phyloP scores from a whole-genome alignment of 176 grass and related monocot genomes.

The Pharus latifolius region DNA sequence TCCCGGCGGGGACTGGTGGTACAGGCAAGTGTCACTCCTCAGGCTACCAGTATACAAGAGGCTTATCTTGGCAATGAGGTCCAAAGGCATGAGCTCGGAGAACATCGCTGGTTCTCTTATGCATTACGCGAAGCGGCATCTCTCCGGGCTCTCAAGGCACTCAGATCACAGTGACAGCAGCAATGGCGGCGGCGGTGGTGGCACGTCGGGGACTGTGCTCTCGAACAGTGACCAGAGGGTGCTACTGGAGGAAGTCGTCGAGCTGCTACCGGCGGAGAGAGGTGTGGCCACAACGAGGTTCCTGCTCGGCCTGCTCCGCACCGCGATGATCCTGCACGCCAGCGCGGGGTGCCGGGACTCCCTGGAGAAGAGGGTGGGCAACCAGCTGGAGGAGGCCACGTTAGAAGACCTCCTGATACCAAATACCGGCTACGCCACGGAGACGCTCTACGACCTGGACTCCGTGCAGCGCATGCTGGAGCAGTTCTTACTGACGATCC shows the following conservation, averaged over 20 bases:
- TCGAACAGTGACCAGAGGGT: constrained; percentile 51
- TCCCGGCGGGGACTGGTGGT: constrained; percentile 62
- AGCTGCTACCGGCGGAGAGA: constrained; percentile 53
- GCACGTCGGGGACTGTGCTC: constrained; percentile 4
- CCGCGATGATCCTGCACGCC: constrained; percentile 52
- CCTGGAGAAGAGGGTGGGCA: constrained; percentile 46
- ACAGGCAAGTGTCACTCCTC: constrained; percentile 50
- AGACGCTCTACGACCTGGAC: constrained; percentile 81
- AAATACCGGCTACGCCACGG: constrained; percentile 34
- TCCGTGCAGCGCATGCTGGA: constrained; percentile 74
- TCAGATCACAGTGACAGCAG: neutral
- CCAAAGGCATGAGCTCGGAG: constrained; percentile 51
- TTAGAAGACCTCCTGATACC: constrained; percentile 72
- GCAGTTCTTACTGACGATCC: constrained; percentile 41
- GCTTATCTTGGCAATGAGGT: constrained; percentile 47
- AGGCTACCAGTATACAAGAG: constrained; percentile 59
- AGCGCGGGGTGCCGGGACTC: constrained; percentile 46
- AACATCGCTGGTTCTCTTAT: constrained; percentile 55
- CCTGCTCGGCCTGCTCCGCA: constrained; percentile 50
- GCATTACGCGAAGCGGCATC: constrained; percentile 59
- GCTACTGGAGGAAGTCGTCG: constrained; percentile 58
- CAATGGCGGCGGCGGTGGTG: neutral
- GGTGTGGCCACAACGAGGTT: constrained; percentile 40
- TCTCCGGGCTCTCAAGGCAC: constrained; percentile 41
- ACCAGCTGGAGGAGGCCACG: constrained; percentile 56